Evolutionary conservation across 108 stramenopile species (phyloP), one percentile per base, ranked within the genome.

Genomic region (Nitzschia inconspicua): DNA sequence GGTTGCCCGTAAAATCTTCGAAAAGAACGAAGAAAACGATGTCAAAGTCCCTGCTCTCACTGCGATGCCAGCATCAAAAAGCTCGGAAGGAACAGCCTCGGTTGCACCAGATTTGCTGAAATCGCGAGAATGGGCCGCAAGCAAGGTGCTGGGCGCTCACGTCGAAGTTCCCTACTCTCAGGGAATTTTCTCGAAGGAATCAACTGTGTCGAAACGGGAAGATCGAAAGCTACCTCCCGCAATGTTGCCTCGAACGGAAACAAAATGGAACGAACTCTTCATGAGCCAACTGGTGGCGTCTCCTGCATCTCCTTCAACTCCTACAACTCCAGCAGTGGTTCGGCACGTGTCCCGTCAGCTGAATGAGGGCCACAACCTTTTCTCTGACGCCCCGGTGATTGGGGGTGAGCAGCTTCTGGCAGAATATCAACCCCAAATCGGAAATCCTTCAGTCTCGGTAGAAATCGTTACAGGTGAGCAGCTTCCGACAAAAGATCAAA

Each of bases 261-360:
- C 68, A 4, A 35, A 69, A 29, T 69, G 68, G 68, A 40, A 69
- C 5, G 32, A 36, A 3, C 43, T 69, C 50, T 69, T 69, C 41
- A 44, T 47, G 16, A 24, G 18, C 16, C 68, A 69, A 32, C 34
- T 69, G 20, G 43, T 44, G 43, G 44, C 47, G 9, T 19, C 49
- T 18, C 60, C 60, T 25, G 26, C 1, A 13, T 2, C 59, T 13
- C 20, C 7, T 8, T 46, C 58, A 7, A 18, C 27, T 37, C 10
- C 24, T 22, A 52, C 34, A 0, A 27, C 40, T 3, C 44, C 36
- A 19, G 27, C 20, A 9, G 37, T 25, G 22, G 44, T 26, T 61
- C 23, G 11, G 4, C 11, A n/a, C n/a, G n/a, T n/a, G n/a, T n/a
- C n/a, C n/a, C n/a, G n/a, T n/a, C n/a, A n/a, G n/a, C n/a, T n/a